phyloP scores from a whole-genome alignment of 2,329 filamentous ascomycete genomes.

The Colletotrichum phormii region DNA sequence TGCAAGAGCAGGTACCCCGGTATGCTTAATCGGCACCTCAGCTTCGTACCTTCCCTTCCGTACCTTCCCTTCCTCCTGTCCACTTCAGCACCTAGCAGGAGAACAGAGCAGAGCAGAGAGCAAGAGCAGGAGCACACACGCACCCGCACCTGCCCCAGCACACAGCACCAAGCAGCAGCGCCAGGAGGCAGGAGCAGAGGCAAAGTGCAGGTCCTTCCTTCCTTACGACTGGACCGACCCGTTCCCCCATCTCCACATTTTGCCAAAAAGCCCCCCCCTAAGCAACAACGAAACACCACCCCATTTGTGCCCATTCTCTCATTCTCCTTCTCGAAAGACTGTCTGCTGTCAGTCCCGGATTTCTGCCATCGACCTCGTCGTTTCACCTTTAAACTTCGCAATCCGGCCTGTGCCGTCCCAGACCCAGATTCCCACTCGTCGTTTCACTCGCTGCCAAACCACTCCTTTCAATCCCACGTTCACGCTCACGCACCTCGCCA shows the following conservation, averaged over 20 bases:
- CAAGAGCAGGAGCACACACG: background rate
- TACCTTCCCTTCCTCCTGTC: background rate
- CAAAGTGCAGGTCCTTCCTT: background rate
- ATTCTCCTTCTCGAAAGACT: constrained; percentile 37
- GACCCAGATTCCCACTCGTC: constrained; percentile 32
- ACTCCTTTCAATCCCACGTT: background rate
- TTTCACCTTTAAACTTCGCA: constrained; percentile 38
- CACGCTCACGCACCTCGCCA: constrained; percentile 7
- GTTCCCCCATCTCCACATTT: constrained; percentile 37
- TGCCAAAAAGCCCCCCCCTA: constrained; percentile 36
- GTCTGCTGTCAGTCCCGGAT: constrained; percentile 37
- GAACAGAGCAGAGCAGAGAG: background rate
- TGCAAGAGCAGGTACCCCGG: constrained; percentile 15
- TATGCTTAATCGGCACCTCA: constrained; percentile 3
- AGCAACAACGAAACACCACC: constrained; percentile 37
- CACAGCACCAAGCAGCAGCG: background rate
- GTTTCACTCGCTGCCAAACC: constrained; percentile 32
- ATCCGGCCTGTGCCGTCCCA: constrained; percentile 37
- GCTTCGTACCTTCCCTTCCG: background rate
- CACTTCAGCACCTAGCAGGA: background rate
- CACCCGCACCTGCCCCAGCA: background rate
- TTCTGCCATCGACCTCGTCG: constrained; percentile 36
- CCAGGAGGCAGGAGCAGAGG: background rate
- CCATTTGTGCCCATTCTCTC: constrained; percentile 27
- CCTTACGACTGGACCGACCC: constrained; percentile 28